Evolutionary conservation across 2,329 filamentous ascomycete species (phyloP), one percentile per base, ranked within the genome.

Genomic region (Scedosporium minutisporum): DNA sequence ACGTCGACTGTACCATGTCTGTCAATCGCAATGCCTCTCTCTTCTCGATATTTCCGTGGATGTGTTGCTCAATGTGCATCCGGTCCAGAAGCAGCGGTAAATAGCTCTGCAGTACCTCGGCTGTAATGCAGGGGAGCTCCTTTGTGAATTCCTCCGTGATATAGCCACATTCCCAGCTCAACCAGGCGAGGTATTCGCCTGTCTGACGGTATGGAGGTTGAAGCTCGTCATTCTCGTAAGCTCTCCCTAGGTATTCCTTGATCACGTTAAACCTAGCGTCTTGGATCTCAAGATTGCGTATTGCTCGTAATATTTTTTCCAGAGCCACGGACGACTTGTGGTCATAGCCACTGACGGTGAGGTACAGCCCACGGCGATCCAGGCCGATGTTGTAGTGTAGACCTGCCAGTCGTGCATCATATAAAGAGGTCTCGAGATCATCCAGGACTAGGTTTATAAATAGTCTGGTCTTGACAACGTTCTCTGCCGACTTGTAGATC

Each of bases 321-420:
- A 99, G 76, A 25, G 99, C 82, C 0, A 97, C 91, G 0, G 89
- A 81, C 70, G 97, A 86, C 78, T 99, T 99, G 75, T 99, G 93
- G 68, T 97, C 97, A 77, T 97, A 99, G 0, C 95, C 95, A 29
- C 86, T 87, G 3, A 97, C 84, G 14, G 89, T 86, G 48, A 97
- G 77, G 63, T 90, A 87, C 29, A 97, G 72, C 0, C 93, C 93
- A 38, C 86, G 83, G 4, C 83, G 81, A 69, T 90, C 88, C 27
- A 88, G 82, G 4, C 80, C 80, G 18, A 97, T 84, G 46, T 83
- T 85, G 71, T 97, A 97, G 65, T 90, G 85, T 53, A 99, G 75
- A 0, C 95, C 95, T 6, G 95, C 91, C 64, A 99, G 83, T 70
- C 97, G 93, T 0, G 95, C 95, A 73, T 97, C 93, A 70, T 99